Evolutionary conservation across 2,329 filamentous ascomycete genomes (phyloP), one percentile per base, ranked within the genome.

Genomic region (Hypocreales sp.): DNA sequence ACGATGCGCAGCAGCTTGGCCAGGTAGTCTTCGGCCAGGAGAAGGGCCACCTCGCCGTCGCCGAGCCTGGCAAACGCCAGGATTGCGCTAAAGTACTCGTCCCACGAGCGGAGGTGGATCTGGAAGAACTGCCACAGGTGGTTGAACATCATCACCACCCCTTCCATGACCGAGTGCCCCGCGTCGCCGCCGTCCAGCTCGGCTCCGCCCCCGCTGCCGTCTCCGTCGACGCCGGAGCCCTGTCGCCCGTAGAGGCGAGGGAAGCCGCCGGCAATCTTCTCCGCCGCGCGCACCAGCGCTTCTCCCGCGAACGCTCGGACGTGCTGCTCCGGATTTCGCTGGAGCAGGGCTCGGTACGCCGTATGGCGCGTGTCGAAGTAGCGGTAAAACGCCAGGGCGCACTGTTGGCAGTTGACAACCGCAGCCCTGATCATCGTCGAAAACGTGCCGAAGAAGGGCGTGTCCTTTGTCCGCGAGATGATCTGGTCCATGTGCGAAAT

Each of bases 401-500:
- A 79, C 28, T 60, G 29, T 16, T 41, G 14, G 58, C 53, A 71
- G 12, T 50, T 51, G 8, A 52, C 40, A 22, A 69, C 61, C 20
- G 68, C 57, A 13, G 55, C 56, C 9, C 56, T 50, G 3, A 65
- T 37, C 16, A 71, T 55, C 3, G 46, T 44, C 27, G 69, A 56
- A 28, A 78, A 68, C 7, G 52, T 46, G 2, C 65, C 58, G 20
- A 79, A 73, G 22, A 78, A 67, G 0, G 72, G 64, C 3, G 68
- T 45, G 22, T 84, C 78, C 46, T 79, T 82, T 4, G 70, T 64
- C 31, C 82, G 69, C 24, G 77, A 70, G 9, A 80, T 66, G 22
- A 92, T 63, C 43, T 87, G 79, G 38, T 86, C 78, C 20, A 92
- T 53, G 38, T 87, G 79, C 27, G 67, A 60, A 4, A 80, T 45